A percentile compares a stretch with the other conserved stretches of the same genome.
phyloP scores from a whole-genome alignment of 345 rosid genomes.

The Acer negundo region DNA sequence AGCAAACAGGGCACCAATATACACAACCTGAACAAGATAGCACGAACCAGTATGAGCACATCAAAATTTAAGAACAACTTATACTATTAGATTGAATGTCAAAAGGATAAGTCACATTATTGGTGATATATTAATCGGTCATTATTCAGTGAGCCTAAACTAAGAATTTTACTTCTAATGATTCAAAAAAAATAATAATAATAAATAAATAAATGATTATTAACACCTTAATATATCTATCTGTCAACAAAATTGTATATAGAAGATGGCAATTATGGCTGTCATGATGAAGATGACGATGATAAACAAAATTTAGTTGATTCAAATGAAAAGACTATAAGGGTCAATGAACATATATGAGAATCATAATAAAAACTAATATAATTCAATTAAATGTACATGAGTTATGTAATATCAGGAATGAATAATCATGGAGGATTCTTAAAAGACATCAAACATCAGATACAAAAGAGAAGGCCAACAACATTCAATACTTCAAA shows the following conservation, averaged over 20 bases:
- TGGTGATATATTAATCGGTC: neutral
- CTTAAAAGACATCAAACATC: neutral
- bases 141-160: neutral
- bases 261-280: neutral
- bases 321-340: neutral
- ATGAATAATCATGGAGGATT: neutral
- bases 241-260: neutral
- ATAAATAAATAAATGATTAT: no score
- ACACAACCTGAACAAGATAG: conserved; percentile 1
- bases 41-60: neutral
- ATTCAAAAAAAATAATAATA: neutral
- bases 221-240: neutral
- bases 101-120: neutral
- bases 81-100: neutral
- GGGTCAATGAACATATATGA: neutral
- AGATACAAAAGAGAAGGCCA: neutral
- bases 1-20: neutral
- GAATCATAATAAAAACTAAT: neutral
- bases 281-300: neutral
- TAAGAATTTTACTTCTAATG: no score
- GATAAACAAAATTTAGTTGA: neutral
- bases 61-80: neutral
- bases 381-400: neutral
- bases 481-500: neutral
- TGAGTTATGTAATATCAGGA: neutral